phyloP scores from a whole-genome alignment of 306 rosid genomes.

The Cicer cuneatum region DNA sequence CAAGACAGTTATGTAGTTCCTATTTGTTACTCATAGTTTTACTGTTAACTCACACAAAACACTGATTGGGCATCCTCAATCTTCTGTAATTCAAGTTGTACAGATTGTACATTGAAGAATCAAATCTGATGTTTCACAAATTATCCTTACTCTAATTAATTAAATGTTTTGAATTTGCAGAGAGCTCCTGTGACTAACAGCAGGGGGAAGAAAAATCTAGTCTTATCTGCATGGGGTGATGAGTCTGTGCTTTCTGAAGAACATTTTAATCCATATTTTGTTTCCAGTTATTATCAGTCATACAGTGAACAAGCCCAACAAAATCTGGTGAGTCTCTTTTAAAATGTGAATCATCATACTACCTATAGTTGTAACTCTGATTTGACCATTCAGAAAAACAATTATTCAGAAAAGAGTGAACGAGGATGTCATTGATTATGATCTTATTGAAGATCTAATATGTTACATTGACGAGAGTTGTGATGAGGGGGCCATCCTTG shows the following conservation, averaged over 20 bases:
- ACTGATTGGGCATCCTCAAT: neutral
- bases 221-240: constrained; percentile 91
- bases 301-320: constrained; percentile 78
- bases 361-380: constrained; percentile 27
- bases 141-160: constrained; percentile 26
- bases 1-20: neutral
- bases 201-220: constrained; percentile 93
- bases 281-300: constrained; percentile 61
- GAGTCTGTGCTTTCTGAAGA: constrained; percentile 83
- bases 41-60: neutral
- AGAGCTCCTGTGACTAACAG: constrained; percentile 66
- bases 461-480: constrained; percentile 80
- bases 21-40: neutral
- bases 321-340: constrained; percentile 67
- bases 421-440: constrained; percentile 93
- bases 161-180: constrained; percentile 56
- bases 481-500: constrained; percentile 84
- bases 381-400: constrained; percentile 36
- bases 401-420: constrained; percentile 71
- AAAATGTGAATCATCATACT: constrained; percentile 35
- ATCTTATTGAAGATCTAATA: constrained; percentile 89
- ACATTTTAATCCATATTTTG: constrained; percentile 66
- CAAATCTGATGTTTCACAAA: neutral
- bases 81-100: neutral
- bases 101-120: neutral